These are phyloP conservation scores for Cryoendolithus antarcticus DNA, from an alignment of 2,329 filamentous ascomycete species.

Conservation along the genomic window DNA sequence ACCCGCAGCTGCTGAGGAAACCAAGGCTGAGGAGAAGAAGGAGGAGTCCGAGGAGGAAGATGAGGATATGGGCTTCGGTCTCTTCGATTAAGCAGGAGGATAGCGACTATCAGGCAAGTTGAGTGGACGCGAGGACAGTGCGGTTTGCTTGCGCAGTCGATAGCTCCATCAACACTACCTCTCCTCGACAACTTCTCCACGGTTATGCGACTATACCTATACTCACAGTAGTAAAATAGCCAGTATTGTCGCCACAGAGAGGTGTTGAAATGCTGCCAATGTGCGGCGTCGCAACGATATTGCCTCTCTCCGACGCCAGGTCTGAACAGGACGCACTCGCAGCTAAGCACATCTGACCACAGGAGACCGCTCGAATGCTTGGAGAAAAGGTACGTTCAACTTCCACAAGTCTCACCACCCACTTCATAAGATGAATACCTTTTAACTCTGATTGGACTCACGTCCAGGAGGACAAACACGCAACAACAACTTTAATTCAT, in stretches of 20 bases:
- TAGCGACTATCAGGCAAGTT: slow-evolving; percentile 23
- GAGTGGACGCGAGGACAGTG: no score
- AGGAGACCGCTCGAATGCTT: background rate
- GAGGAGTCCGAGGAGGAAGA: slow-evolving; percentile 51
- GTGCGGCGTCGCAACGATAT: no score
- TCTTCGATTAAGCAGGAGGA: slow-evolving; percentile 36
- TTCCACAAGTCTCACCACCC: slow-evolving; percentile 5
- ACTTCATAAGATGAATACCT: slow-evolving; percentile 48
- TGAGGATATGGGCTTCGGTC: slow-evolving; percentile 42
- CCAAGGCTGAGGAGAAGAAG: slow-evolving; percentile 46
- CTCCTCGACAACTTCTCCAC: no score
- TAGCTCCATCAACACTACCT: no score
- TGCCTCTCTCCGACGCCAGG: no score
- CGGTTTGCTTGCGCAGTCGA: no score
- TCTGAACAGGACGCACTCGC: no score
- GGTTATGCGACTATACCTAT: no score
- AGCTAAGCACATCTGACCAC: no score
- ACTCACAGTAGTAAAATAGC: no score
- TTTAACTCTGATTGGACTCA: slow-evolving; percentile 49
- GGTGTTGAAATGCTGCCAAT: no score
- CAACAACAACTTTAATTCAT: slow-evolving; percentile 58
- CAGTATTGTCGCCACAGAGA: no score
- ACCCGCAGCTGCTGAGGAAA: slow-evolving; percentile 39
- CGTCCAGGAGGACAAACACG: slow-evolving; percentile 44
- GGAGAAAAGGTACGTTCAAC: slow-evolving; percentile 24